Evolutionary conservation across 768 basidiomycete species (phyloP), one percentile per base, ranked within the genome.

Genomic region (Tricholoma matsutake): DNA sequence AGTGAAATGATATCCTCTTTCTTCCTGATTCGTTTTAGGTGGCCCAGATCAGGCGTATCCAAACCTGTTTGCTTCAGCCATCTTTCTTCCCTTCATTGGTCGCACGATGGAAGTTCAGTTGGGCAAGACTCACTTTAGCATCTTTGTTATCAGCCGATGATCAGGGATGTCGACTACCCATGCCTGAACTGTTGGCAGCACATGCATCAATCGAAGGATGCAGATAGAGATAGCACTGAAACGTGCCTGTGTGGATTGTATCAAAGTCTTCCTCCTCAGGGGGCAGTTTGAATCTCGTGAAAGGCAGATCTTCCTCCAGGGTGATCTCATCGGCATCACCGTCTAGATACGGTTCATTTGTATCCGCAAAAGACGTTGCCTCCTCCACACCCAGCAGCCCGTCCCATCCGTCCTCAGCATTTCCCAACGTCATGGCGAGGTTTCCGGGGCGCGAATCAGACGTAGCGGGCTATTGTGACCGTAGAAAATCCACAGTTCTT

Each of bases 401-500:
- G 51, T 79, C 80, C 81, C 80, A 82, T 3, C 75, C 80, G 63
- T 83, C 81, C 13, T 81, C 78, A 13, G 52, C 60, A 34, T 73
- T 70, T 13, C 49, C 37, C 1, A 37, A 20, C 13, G 57, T 32
- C 6, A 14, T 18, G 28, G 45, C 34, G 16, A 14, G 55, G n/a
- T 3, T 52, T 10, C 63, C 28, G 3, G 57, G 52, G 2, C 6
- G 7, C 20, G 47, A 31, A 14, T 25, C 10, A 25, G 56, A 54
- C 18, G 69, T 79, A n/a, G 75, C 68, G 8, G 79, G 79, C n/a
- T 80, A 20, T 81, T 82, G 61, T 83, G 83, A 2, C 86, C 89
- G 67, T 92, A 90, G 68, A 83, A 91, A 61, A 94, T 92, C 67
- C 86, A 90, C 11, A 93, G 79, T 70, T 95, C 92, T 66, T 94